phyloP scores from a whole-genome alignment of 352 stramenopile genomes.

The Globisporangium nodosum region DNA sequence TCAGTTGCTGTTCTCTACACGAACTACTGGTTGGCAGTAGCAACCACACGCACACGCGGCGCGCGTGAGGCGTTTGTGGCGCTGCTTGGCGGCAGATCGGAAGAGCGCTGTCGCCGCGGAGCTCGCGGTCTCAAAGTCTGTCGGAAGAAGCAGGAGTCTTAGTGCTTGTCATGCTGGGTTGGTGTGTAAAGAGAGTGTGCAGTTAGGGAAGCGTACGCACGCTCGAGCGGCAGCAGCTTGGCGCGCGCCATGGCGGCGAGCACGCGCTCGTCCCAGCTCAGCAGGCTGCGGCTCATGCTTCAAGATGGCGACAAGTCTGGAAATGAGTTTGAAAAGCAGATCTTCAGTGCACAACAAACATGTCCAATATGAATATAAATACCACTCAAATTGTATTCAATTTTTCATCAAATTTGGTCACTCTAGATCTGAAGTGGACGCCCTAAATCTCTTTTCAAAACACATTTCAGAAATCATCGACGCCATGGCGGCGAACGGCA shows the following conservation, averaged over 20 bases:
- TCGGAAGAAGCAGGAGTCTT: background rate
- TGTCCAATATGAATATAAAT: background rate
- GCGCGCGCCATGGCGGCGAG: constrained; percentile 35
- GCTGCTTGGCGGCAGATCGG: constrained; percentile 52
- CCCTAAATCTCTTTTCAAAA: background rate
- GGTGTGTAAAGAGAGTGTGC: too few species aligned
- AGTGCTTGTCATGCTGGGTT: background rate
- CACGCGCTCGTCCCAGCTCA: constrained; percentile 57
- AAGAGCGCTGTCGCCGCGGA: constrained; percentile 57
- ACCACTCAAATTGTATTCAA: background rate
- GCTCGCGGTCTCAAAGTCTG: constrained; percentile 56
- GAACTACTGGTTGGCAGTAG: background rate
- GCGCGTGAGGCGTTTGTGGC: constrained; percentile 44
- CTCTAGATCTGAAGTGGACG: too few species aligned
- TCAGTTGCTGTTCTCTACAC: background rate
- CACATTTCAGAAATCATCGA: background rate
- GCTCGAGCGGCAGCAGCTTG: constrained; percentile 31
- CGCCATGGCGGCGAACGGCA: constrained; percentile 54
- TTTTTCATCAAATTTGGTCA: background rate
- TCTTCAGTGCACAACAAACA: background rate
- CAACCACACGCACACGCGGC: constrained; percentile 38
- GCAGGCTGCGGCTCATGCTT: constrained; percentile 40
- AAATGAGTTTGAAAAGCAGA: constrained; percentile 10
- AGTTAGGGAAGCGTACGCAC: constrained; percentile 15
- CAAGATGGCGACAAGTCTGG: constrained; percentile 6